Percentiles rank a stretch among this genome's conserved stretches.
Evolutionary conservation across 2,329 filamentous ascomycete genomes (phyloP).

Genomic region (Xylariaceae sp.): DNA sequence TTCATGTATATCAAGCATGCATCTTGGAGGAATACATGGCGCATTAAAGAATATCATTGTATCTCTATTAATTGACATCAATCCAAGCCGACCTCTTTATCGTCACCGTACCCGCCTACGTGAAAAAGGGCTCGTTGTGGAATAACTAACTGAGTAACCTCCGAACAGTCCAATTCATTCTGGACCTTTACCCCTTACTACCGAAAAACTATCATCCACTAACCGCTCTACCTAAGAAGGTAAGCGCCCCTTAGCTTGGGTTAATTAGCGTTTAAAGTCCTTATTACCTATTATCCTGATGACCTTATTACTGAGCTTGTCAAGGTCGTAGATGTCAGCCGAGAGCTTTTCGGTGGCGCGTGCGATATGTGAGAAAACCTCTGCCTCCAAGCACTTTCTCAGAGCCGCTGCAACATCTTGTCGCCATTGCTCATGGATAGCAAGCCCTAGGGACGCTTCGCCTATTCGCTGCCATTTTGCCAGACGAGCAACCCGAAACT

Average conservation of each 20-base stretch:
- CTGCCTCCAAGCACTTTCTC: conserved; percentile 32
- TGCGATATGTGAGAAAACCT: conserved; percentile 41
- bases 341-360: conserved; percentile 27
- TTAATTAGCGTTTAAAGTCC: conserved; percentile 34
- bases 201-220: too few relatives aligned
- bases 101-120: too few relatives aligned
- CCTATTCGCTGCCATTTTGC: conserved; percentile 18
- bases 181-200: too few relatives aligned
- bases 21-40: too few relatives aligned
- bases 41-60: too few relatives aligned
- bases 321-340: conserved; percentile 30
- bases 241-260: conserved; percentile 30
- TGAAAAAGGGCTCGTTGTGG: too few relatives aligned
- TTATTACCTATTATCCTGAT: conserved; percentile 32
- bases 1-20: conserved; percentile 2
- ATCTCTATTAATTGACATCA: too few relatives aligned
- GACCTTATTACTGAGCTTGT: conserved; percentile 32
- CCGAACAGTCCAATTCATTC: too few relatives aligned
- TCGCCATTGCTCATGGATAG: background rate
- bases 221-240: conserved; percentile 27
- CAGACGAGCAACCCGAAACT: conserved; percentile 3
- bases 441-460: conserved; percentile 6
- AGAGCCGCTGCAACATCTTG: conserved; percentile 22
- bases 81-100: too few relatives aligned
- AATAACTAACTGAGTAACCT: too few relatives aligned